Evolutionary conservation across 148 eudicot species (phyloP).

Genomic region (Vaccinium corymbosum): DNA sequence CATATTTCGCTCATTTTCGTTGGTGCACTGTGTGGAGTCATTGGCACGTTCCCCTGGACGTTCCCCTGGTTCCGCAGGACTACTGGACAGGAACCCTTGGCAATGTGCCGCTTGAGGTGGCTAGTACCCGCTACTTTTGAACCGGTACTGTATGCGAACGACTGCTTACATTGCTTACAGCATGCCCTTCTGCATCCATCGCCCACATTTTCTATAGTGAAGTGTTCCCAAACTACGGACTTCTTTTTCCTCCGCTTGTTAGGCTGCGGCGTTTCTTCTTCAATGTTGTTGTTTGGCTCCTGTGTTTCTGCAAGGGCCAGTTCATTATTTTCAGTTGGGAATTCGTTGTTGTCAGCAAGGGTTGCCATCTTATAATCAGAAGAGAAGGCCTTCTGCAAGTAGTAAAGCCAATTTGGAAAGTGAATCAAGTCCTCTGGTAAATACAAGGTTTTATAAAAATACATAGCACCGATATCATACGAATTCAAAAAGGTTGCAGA

Average conservation of each 20-base stretch:
- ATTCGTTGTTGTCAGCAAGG: conserved; percentile 11
- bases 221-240: conserved; percentile 70
- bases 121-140: conserved; percentile 72
- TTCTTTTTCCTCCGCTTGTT: conserved; percentile 55
- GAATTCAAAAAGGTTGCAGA: neutral
- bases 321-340: conserved; percentile 8
- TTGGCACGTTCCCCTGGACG: conserved; percentile 35
- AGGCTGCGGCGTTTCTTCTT: conserved; percentile 27
- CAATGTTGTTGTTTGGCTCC: neutral
- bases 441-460: neutral
- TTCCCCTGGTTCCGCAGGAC: conserved; percentile 45
- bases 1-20: conserved; percentile 39
- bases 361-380: conserved; percentile 19
- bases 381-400: neutral
- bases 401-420: neutral
- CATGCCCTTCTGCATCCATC: conserved; percentile 61
- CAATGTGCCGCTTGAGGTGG: conserved; percentile 73
- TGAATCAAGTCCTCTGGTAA: neutral
- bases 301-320: conserved; percentile 21
- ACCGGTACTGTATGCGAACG: conserved; percentile 72
- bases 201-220: conserved; percentile 54
- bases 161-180: conserved; percentile 64
- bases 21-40: conserved; percentile 31
- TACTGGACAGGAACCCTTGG: conserved; percentile 67
- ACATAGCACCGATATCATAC: neutral